These are phyloP conservation scores for Chalciporus sp. DNA, from an alignment of 1,284 basidiomycete species.

Conservation along the genomic window DNA sequence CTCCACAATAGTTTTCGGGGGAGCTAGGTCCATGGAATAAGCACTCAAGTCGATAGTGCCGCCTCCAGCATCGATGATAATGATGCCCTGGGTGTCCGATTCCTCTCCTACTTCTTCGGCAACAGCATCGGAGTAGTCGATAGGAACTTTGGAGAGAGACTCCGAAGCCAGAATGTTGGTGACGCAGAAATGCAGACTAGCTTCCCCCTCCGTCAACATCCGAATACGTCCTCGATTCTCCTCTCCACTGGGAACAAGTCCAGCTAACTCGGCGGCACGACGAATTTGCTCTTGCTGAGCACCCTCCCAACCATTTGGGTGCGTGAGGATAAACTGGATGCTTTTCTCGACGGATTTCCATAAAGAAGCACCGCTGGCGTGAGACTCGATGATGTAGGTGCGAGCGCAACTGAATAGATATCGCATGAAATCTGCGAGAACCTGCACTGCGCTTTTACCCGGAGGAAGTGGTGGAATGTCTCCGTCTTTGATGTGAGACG, in stretches of 20 bases:
- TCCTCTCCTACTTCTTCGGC: background rate
- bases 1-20: constrained; percentile 34
- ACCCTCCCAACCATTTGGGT: constrained; percentile 50
- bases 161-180: constrained; percentile 31
- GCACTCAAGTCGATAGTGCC: constrained; percentile 60
- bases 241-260: constrained; percentile 28
- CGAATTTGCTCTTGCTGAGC: constrained; percentile 41
- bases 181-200: constrained; percentile 49
- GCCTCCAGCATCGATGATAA: constrained; percentile 55
- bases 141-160: constrained; percentile 13
- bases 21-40: constrained; percentile 39
- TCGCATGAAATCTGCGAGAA: constrained; percentile 53
- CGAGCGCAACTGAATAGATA: constrained; percentile 51
- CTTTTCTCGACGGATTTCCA: constrained; percentile 37
- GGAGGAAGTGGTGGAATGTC: constrained; percentile 48
- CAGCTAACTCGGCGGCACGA: constrained; percentile 34
- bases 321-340: constrained; percentile 41
- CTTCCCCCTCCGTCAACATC: constrained; percentile 54
- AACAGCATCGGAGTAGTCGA: background rate
- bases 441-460: constrained; percentile 44
- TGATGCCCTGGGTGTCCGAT: constrained; percentile 39
- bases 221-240: constrained; percentile 37
- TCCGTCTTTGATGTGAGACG: constrained; percentile 22
- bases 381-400: constrained; percentile 49
- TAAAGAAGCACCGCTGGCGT: constrained; percentile 41